Base-by-base conservation (phyloP, 192 early-diverging fungal genomes). In the Phycomyces nitens region DNA sequence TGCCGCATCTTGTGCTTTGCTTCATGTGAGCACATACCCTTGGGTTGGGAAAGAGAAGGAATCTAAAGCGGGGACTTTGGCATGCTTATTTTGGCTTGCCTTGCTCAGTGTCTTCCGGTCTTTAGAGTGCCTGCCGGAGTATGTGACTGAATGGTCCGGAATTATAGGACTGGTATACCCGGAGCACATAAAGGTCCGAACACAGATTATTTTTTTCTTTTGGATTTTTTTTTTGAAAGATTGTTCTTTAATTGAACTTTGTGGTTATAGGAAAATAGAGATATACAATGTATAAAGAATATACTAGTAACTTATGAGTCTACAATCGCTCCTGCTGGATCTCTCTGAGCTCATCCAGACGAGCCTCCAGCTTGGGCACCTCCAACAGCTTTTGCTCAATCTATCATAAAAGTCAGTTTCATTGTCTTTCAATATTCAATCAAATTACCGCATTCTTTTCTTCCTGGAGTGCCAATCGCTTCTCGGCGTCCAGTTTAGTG, bases 401-500 rank as follows among this genome's bases (percentile, higher is more conserved):
- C 74, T 76, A 60, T 41, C 42, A 55, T 0, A 18, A 26, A 18
- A n/a, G n/a, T n/a, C n/a, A n/a, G n/a, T n/a, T n/a, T n/a, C n/a
- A n/a, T n/a, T n/a, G n/a, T n/a, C n/a, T n/a, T n/a, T n/a, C n/a
- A 52, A 21, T 14, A 24, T 22, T 21, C 16, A 18, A 22, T 14
- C 20, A 40, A 41, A 50, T 68, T 67, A 92, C 76, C 53, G 72
- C 69, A 70, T 89, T 89, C 76, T 95, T 95, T 68, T 96, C 94
- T 71, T 98, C 94, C 73, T 94, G 92, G 50, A 97, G 78, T 42
- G 87, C 88, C 41, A 97, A 77, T 34, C 94, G 78, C 68, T 89
- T 82, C 74, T 92, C 87, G 4, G 94, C 92, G 67, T 97, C 90
- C 53, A 97, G 76, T 73, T 89, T 83, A 5, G 90, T 90, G 62